These are phyloP conservation scores for Phragmites australis DNA, from an alignment of 176 grass and related monocot species.

Conservation along the genomic window DNA sequence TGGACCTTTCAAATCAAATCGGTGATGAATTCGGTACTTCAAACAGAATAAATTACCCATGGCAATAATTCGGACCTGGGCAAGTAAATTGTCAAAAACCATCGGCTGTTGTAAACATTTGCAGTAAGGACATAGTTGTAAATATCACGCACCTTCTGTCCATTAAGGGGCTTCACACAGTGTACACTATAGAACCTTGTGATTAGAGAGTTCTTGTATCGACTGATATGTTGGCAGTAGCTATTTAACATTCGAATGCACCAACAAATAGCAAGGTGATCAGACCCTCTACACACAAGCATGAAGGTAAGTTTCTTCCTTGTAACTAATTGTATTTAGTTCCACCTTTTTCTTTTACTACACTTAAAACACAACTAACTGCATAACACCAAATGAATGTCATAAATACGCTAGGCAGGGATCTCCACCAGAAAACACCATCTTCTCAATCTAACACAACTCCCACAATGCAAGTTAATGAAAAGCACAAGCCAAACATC, in stretches of 20 bases:
- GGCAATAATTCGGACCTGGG: conserved; percentile 81
- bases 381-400: neutral
- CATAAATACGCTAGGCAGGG: neutral
- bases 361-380: neutral
- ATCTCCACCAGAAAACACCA: neutral
- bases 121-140: neutral
- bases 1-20: conserved; percentile 94
- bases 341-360: neutral
- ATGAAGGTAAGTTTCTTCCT: neutral
- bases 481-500: neutral
- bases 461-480: neutral
- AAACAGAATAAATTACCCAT: conserved; percentile 97
- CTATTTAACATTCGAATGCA: conserved; percentile 63
- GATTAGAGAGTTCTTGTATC: conserved; percentile 61
- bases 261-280: conserved; percentile 27
- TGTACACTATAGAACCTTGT: conserved; percentile 77
- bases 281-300: conserved; percentile 6
- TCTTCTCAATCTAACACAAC: neutral
- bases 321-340: neutral
- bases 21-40: conserved; percentile 72
- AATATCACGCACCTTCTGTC: conserved; percentile 47
- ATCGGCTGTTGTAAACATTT: conserved; percentile 1
- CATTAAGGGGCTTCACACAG: conserved; percentile 70
- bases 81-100: conserved; percentile 14
- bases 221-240: conserved; percentile 63